Base-by-base conservation (phyloP, 768 basidiomycete genomes). In the Tricholoma matsutake region DNA sequence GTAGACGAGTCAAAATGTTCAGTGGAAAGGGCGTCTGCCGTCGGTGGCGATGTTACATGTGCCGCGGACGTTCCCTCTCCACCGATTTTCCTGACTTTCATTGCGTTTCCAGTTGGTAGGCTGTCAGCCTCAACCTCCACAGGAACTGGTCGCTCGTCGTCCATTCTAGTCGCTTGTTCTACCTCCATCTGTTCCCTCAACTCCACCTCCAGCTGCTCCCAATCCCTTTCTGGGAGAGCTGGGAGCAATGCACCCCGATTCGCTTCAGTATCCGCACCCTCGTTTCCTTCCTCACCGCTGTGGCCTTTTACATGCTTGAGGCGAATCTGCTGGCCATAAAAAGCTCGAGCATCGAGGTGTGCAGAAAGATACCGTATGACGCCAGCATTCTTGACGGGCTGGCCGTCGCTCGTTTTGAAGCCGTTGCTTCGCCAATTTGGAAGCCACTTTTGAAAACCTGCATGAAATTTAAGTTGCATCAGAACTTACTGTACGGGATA, bases 231-330 rank as follows among this genome's bases (percentile, higher is more conserved):
- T 4, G 69, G 67, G 1, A 75, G 60, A 16, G 45, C 60, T 0
- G 79, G 76, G 56, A 78, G 60, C 9, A 68, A 64, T 9, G 81
- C 72, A 2, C 93, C 93, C 5, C 72, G 32, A 60, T 85, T 88
- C 3, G 93, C 93, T 59, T 87, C 80, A 13, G 63, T 67, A 70
- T 98, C 96, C 2, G 96, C 96, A 45, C 83, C 87, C 57, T 98
- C 95, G 69, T 98, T 98, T 1, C 96, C 96, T 57, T 75, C 75
- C 29, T 85, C 78, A 0, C 94, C 94, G 9, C 77, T 78, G 67
- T 97, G 96, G 0, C 88, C 96, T 60, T 84, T 81, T 59, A 98
- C 92, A 66, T 94, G 82, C 64, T 85, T 75, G 53, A 96, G 79
- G 37, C 70, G 71, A 47, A 96, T 82, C 31, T 70, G 72, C 63